A percentile compares a stretch with the other conserved stretches of the same genome.
phyloP scores from a whole-genome alignment of 2,329 filamentous ascomycete genomes.

The Arthrobotrys iridis region DNA sequence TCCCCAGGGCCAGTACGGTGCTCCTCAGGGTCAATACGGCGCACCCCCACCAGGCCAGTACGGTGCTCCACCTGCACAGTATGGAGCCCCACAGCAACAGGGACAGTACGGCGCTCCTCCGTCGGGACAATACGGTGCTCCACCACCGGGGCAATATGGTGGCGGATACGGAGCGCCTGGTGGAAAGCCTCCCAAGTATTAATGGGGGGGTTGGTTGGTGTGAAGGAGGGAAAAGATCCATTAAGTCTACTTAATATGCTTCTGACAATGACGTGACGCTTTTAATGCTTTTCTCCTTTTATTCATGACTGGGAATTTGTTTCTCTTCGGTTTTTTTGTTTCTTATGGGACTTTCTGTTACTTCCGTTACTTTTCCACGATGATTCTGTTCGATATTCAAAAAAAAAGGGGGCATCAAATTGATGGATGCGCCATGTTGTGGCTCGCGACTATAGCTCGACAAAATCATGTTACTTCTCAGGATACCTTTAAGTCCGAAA shows the following conservation, averaged over 20 bases:
- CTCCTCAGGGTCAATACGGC: constrained; percentile 58
- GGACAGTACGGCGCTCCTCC: constrained; percentile 39
- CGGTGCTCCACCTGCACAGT: constrained; percentile 55
- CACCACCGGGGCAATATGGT: constrained; percentile 57
- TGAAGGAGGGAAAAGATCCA: neutral
- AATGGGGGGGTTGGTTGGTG: neutral
- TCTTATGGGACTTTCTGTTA: neutral
- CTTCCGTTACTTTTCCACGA: neutral
- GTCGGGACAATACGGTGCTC: constrained; percentile 31
- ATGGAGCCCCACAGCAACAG: constrained; percentile 42
- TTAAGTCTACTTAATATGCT: constrained; percentile 2
- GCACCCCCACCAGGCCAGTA: constrained; percentile 58
- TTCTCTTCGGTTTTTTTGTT: neutral
- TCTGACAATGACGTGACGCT: neutral
- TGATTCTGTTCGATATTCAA: neutral
- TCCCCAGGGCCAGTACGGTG: constrained; percentile 26
- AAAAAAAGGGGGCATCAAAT: neutral
- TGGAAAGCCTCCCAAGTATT: constrained; percentile 23
- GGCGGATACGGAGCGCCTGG: constrained; percentile 37
- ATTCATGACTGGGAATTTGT: neutral
- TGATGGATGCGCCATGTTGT: neutral
- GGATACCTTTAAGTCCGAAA: no score
- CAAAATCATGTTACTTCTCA: no score
- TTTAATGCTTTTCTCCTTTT: neutral
- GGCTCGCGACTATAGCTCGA: no score